These are phyloP conservation scores for Symbiodinium pilosum DNA, from an alignment of 73 alveolate genomes.

Conservation along the genomic window DNA sequence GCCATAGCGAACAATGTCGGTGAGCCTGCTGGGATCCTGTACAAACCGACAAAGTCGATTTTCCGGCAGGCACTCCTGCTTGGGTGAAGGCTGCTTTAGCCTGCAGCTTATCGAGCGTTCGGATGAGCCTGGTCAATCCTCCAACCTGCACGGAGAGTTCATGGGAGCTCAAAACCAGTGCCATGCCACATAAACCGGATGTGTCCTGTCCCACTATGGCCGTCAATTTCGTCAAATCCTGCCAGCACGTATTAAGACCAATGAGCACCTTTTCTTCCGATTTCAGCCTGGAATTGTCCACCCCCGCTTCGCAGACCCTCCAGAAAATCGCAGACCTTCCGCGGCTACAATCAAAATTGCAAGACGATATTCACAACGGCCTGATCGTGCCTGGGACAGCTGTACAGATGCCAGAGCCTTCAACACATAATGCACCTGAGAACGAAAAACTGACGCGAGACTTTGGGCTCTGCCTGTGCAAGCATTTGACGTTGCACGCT, in stretches of 20 bases:
- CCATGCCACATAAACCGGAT: too few relatives aligned
- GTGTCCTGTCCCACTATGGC: background rate
- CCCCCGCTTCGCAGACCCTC: slow-evolving; percentile 46
- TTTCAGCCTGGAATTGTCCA: slow-evolving; percentile 57
- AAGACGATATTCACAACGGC: background rate
- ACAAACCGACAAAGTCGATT: too few relatives aligned
- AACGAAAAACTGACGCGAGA: background rate
- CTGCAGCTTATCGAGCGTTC: background rate
- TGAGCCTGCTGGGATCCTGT: background rate
- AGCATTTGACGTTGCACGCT: background rate
- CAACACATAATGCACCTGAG: slow-evolving; percentile 48
- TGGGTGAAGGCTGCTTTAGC: background rate
- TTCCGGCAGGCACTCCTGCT: too few relatives aligned
- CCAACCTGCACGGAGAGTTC: background rate
- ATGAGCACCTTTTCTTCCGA: background rate
- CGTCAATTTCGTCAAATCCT: background rate
- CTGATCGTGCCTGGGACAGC: slow-evolving; percentile 16
- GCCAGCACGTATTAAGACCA: background rate
- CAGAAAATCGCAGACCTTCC: slow-evolving; percentile 52
- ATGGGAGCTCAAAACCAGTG: too few relatives aligned
- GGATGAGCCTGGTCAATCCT: background rate
- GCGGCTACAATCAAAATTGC: background rate
- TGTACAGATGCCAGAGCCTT: slow-evolving; percentile 49
- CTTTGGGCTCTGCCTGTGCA: background rate
- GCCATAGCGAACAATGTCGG: background rate